phyloP scores from a whole-genome alignment of 139 green algal species.

The Coelastrella sp. region DNA sequence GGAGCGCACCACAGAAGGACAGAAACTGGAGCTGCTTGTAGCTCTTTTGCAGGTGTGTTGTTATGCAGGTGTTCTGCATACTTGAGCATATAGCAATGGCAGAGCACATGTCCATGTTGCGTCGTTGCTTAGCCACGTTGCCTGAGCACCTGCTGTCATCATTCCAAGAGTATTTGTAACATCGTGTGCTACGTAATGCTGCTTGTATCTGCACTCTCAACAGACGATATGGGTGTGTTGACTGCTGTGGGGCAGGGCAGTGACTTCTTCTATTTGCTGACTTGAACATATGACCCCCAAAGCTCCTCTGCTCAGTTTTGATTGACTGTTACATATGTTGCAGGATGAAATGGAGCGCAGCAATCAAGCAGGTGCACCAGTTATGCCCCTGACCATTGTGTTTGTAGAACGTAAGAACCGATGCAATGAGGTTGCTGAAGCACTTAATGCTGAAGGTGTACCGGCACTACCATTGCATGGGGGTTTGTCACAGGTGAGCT shows the following conservation, averaged over 20 bases:
- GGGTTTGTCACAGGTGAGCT: constrained; percentile 69
- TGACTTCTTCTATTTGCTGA: background rate
- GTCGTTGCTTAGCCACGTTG: background rate
- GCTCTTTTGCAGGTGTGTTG: constrained; percentile 63
- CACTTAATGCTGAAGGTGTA: constrained; percentile 75
- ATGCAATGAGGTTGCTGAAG: constrained; percentile 84
- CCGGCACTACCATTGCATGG: constrained; percentile 82
- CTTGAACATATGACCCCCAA: too few species aligned
- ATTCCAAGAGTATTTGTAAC: too few species aligned
- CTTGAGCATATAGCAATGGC: background rate
- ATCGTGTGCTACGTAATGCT: too few species aligned
- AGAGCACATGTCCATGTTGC: background rate
- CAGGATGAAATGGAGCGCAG: constrained; percentile 62
- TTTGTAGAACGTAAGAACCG: constrained; percentile 90
- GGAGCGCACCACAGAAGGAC: constrained; percentile 71
- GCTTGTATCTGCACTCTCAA: too few species aligned
- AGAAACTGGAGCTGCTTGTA: constrained; percentile 79
- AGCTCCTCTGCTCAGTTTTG: background rate
- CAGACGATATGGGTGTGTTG: too few species aligned
- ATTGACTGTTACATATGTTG: background rate
- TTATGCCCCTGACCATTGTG: constrained; percentile 86
- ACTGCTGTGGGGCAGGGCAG: too few species aligned
- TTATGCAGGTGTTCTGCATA: background rate
- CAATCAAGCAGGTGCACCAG: constrained; percentile 56
- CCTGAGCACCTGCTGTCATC: too few species aligned